A percentile compares a stretch with the other conserved stretches of the same genome.
Conservation (phyloP, 345 rosid genomes). For the Xanthoceras sorbifolium region DNA sequence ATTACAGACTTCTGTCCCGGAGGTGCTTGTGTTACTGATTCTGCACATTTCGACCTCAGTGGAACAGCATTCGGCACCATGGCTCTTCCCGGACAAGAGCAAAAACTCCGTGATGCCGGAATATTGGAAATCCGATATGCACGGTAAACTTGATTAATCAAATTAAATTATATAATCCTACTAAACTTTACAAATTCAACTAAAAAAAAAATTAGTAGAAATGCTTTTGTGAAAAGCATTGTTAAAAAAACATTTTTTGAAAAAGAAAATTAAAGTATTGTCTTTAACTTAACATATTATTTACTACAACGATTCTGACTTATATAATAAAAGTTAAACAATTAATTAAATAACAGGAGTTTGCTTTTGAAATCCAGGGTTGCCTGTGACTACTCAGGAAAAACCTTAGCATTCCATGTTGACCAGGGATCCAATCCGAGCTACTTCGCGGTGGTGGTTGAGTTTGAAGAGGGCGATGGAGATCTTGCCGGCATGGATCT, state of each 20-base stretch:
- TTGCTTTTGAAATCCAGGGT: slow-evolving; percentile 28
- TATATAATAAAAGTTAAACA: neutral
- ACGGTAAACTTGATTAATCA: slow-evolving; percentile 24
- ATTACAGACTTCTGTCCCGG: slow-evolving; percentile 56
- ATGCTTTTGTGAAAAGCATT: too few relatives aligned
- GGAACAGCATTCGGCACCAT: slow-evolving; percentile 53
- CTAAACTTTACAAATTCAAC: neutral
- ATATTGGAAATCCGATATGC: slow-evolving; percentile 36
- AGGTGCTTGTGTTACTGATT: slow-evolving; percentile 35
- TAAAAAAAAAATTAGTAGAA: too few relatives aligned
- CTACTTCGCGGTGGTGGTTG: slow-evolving; percentile 47
- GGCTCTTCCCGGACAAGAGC: slow-evolving; percentile 42
- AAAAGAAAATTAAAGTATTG: too few relatives aligned
- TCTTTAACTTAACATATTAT: too few relatives aligned
- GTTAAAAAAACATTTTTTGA: too few relatives aligned
- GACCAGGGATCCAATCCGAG: slow-evolving; percentile 46
- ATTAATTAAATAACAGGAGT: neutral
- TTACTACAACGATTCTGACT: neutral
- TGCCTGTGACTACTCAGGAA: slow-evolving; percentile 41
- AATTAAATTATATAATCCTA: neutral
- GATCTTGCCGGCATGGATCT: slow-evolving; percentile 37
- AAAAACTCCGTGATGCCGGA: slow-evolving; percentile 44
- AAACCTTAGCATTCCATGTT: slow-evolving; percentile 38
- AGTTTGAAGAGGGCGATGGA: slow-evolving; percentile 55
- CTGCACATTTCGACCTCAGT: slow-evolving; percentile 56